Evolutionary conservation across 805 yeast genomes (phyloP).

Genomic region (Cyberlindnera mrakii): DNA sequence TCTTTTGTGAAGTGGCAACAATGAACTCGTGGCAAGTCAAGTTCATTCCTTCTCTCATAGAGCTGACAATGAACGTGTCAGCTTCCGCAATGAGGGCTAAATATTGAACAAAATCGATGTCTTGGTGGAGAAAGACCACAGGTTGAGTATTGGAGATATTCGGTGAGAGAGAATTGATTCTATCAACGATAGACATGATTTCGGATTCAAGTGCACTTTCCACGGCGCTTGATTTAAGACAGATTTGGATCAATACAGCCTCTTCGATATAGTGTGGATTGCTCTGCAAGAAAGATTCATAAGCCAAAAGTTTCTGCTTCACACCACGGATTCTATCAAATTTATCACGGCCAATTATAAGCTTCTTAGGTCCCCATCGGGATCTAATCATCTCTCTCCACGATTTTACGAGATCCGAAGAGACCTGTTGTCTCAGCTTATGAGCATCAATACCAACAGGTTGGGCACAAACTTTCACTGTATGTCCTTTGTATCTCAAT

Average conservation of each 20-base stretch:
- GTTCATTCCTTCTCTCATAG: slow-evolving; percentile 96
- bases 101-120: slow-evolving; percentile 84
- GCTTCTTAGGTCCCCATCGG: slow-evolving; percentile 65
- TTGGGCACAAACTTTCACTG: slow-evolving; percentile 48
- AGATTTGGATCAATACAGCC: slow-evolving; percentile 78
- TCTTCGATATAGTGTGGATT: slow-evolving; percentile 67
- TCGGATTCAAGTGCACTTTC: slow-evolving; percentile 68
- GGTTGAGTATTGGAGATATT: slow-evolving; percentile 74
- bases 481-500: slow-evolving; percentile 53
- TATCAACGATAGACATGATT: slow-evolving; percentile 68
- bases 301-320: slow-evolving; percentile 80
- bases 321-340: slow-evolving; percentile 84
- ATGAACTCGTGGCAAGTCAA: slow-evolving; percentile 93
- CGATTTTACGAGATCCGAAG: slow-evolving; percentile 41
- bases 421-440: slow-evolving; percentile 41
- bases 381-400: slow-evolving; percentile 71
- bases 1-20: slow-evolving; percentile 61
- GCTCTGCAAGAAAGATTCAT: slow-evolving; percentile 65
- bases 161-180: slow-evolving; percentile 74
- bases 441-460: slow-evolving; percentile 80
- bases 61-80: slow-evolving; percentile 78
- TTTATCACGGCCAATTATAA: slow-evolving; percentile 86
- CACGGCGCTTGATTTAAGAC: slow-evolving; percentile 43
- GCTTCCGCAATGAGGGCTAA: slow-evolving; percentile 83
- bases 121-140: slow-evolving; percentile 82